phyloP scores from a whole-genome alignment of 192 early-diverging fungal species.

The Funneliformis mosseae region DNA sequence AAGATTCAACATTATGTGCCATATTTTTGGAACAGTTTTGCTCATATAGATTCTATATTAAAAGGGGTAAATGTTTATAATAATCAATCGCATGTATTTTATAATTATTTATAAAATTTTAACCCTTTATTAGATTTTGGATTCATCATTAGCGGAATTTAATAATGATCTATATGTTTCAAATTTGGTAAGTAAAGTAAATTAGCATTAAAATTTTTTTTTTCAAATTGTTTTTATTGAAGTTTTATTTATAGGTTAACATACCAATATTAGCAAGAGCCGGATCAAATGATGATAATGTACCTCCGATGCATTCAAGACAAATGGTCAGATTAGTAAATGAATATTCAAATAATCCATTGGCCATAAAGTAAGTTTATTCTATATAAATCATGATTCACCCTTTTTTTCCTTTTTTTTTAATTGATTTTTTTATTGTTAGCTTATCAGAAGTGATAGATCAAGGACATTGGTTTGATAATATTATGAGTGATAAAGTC shows the following conservation, averaged over 20 bases:
- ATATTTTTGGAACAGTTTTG: constrained; percentile 62
- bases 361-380: constrained; percentile 48
- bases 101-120: background rate
- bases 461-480: constrained; percentile 71
- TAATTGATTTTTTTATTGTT: constrained; percentile 3
- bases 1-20: constrained; percentile 79
- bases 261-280: constrained; percentile 63
- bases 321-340: constrained; percentile 64
- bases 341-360: constrained; percentile 58
- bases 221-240: background rate
- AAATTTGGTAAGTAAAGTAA: constrained; percentile 55
- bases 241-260: constrained; percentile 49
- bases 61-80: constrained; percentile 52
- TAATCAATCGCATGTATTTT: background rate
- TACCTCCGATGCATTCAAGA: constrained; percentile 69
- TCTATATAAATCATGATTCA: background rate
- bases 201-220: background rate
- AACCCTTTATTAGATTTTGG: constrained; percentile 53
- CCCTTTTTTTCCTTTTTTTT: background rate
- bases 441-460: constrained; percentile 65
- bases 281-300: constrained; percentile 72
- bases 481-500: constrained; percentile 55
- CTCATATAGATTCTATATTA: constrained; percentile 65
- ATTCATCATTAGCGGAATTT: constrained; percentile 72
- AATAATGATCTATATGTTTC: constrained; percentile 73